Percentiles rank a stretch among this genome's conserved stretches.
These are phyloP conservation scores for Solanum gracilifrons DNA, from an alignment of 257 asterid genomes.

Conservation along the genomic window DNA sequence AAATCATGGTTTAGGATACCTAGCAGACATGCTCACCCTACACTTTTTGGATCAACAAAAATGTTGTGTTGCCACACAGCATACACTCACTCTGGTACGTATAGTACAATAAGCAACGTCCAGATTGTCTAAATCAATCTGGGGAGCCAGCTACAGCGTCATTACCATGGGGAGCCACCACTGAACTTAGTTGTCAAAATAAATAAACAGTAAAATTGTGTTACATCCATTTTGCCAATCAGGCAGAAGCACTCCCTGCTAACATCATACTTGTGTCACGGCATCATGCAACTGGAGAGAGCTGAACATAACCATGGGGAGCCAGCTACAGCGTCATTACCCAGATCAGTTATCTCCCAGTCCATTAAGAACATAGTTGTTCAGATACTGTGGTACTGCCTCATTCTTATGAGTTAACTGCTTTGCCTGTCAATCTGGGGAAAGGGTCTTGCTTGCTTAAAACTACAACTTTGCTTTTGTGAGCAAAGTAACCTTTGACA, in stretches of 20 bases:
- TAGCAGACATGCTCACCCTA: background rate
- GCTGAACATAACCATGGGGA: background rate
- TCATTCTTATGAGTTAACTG: conserved; percentile 30
- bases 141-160: background rate
- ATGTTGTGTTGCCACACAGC: background rate
- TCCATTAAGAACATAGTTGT: background rate
- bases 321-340: background rate
- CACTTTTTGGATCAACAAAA: background rate
- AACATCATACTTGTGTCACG: background rate
- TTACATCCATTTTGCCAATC: background rate
- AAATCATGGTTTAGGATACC: background rate
- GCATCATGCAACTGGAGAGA: background rate
- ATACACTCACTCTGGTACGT: background rate
- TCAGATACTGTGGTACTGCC: background rate
- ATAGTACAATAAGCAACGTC: background rate
- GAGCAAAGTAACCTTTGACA: conserved; percentile 91
- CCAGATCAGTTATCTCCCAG: background rate
- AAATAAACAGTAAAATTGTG: background rate
- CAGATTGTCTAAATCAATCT: background rate
- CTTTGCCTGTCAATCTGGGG: conserved; percentile 80
- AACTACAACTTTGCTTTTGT: conserved; percentile 90
- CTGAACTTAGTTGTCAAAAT: too few relatives aligned
- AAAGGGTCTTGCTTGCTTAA: conserved; percentile 95
- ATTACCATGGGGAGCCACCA: background rate
- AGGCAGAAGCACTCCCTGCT: background rate